phyloP scores from a whole-genome alignment of 768 basidiomycete genomes.

The Clitopilus hobsonii region DNA sequence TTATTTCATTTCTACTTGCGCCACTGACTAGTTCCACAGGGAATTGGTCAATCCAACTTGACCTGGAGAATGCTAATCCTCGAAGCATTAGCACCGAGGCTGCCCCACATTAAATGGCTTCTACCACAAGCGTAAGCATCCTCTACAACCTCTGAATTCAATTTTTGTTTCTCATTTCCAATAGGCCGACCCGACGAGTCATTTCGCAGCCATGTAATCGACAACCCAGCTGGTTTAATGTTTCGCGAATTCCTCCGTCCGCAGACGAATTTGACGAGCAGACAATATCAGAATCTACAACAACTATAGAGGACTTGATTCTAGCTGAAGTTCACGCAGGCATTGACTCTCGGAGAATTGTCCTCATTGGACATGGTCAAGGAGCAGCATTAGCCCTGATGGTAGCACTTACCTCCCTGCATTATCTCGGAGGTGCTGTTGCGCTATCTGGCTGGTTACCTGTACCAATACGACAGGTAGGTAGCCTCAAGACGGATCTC shows the following conservation, averaged over 20 bases:
- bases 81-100: conserved; percentile 25
- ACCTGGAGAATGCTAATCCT: conserved; percentile 30
- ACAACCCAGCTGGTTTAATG: conserved; percentile 39
- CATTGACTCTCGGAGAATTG: conserved; percentile 27
- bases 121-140: conserved; percentile 36
- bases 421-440: conserved; percentile 38
- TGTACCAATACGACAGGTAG: conserved; percentile 14
- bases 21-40: conserved; percentile 18
- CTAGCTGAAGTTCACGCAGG: conserved; percentile 31
- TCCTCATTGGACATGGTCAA: conserved; percentile 41
- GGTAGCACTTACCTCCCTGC: conserved; percentile 32
- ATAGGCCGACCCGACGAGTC: conserved; percentile 23
- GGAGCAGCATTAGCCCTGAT: conserved; percentile 35
- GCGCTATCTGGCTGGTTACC: conserved; percentile 44
- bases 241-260: conserved; percentile 30
- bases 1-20: neutral
- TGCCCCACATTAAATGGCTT: conserved; percentile 38
- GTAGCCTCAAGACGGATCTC: conserved; percentile 5
- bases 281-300: conserved; percentile 28
- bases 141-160: neutral
- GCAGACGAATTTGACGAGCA: conserved; percentile 29
- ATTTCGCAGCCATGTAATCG: conserved; percentile 20
- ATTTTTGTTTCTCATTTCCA: conserved; percentile 2
- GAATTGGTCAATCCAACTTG: conserved; percentile 32
- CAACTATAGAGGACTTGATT: conserved; percentile 30